phyloP scores from a whole-genome alignment of 805 yeast genomes.

The Brettanomyces sp. region DNA sequence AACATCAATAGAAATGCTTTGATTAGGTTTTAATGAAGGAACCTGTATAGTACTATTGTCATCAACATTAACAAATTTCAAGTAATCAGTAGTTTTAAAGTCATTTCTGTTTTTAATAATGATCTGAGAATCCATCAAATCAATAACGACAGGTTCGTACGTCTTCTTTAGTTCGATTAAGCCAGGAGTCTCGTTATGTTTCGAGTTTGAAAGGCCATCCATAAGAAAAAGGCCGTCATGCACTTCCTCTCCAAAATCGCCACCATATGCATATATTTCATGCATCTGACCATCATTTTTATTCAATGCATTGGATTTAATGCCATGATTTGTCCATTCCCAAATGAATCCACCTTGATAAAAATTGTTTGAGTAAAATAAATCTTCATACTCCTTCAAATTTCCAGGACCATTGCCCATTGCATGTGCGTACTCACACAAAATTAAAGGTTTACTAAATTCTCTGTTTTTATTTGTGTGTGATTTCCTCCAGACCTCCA shows the following conservation, averaged over 20 bases:
- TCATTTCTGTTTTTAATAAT: neutral
- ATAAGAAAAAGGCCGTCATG: neutral
- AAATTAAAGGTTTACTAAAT: neutral
- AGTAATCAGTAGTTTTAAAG: neutral
- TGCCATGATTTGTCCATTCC: slow-evolving; percentile 1
- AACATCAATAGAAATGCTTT: neutral
- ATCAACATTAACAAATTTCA: neutral
- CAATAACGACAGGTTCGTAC: neutral
- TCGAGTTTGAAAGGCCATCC: neutral
- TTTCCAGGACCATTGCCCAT: slow-evolving; percentile 1
- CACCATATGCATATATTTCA: neutral
- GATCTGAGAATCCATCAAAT: neutral
- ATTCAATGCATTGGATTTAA: neutral
- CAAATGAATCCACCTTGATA: slow-evolving; percentile 1
- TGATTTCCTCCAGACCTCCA: neutral
- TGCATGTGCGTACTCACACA: slow-evolving; percentile 1
- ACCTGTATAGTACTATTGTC: neutral
- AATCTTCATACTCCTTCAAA: neutral
- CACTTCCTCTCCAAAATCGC: neutral
- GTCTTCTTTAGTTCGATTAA: neutral
- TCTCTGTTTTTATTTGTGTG: neutral
- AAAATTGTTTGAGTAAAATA: neutral
- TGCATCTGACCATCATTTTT: neutral
- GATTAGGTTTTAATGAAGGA: neutral
- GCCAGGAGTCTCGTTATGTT: neutral